Conservation (phyloP, 2,329 filamentous ascomycete genomes). For the Fonsecaea pedrosoi region DNA sequence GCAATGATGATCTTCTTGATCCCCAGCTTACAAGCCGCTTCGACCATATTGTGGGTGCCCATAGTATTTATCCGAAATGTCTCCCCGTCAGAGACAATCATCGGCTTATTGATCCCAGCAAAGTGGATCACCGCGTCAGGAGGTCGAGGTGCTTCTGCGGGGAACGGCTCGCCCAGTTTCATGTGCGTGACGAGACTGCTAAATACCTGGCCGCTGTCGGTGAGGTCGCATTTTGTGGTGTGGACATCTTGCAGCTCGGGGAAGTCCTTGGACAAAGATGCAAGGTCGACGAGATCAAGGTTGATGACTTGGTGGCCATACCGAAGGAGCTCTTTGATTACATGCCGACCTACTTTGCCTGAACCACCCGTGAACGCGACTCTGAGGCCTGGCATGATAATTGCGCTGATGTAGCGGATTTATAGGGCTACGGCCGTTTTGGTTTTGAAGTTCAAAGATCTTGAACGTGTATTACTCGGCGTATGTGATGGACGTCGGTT, state of each 20-base stretch:
- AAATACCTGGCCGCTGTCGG: constrained; percentile 62
- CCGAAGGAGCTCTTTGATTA: constrained; percentile 58
- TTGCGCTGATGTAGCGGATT: not conserved
- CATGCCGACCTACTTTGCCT: constrained; percentile 62
- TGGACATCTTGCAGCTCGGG: constrained; percentile 50
- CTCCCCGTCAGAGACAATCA: constrained; percentile 64
- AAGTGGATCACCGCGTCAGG: constrained; percentile 70
- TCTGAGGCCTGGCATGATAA: constrained; percentile 42
- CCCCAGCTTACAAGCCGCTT: constrained; percentile 66
- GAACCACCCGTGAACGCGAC: constrained; percentile 63
- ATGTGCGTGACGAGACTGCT: constrained; percentile 62
- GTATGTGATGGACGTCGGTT: not conserved
- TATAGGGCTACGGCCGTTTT: not conserved
- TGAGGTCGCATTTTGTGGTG: constrained; percentile 63
- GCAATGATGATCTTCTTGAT: constrained; percentile 69
- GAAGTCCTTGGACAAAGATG: constrained; percentile 35
- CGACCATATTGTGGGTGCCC: constrained; percentile 67
- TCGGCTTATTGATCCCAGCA: constrained; percentile 63
- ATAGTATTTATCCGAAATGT: constrained; percentile 63
- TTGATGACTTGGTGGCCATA: constrained; percentile 61
- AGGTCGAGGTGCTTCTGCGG: constrained; percentile 46
- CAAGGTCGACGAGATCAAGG: constrained; percentile 57
- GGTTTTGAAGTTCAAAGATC: not conserved
- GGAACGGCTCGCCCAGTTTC: constrained; percentile 57
- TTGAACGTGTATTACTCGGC: not conserved